Base-by-base conservation (phyloP, 768 basidiomycete genomes). In the Phylloporus rhodoxanthus region DNA sequence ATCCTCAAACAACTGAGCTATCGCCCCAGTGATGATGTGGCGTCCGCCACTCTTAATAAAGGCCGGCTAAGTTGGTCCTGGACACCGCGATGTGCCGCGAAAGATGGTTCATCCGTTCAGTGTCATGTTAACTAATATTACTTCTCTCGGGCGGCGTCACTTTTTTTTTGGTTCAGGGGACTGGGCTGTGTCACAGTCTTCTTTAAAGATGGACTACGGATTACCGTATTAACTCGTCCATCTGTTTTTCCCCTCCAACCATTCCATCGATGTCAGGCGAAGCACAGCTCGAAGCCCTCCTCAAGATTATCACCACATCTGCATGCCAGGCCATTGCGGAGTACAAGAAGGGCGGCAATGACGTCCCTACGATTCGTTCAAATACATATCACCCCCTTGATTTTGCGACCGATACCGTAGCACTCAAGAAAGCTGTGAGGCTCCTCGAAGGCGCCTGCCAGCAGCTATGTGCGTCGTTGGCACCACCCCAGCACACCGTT, bases 401-500 rank as follows among this genome's bases (percentile, higher is more conserved):
- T 40, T 50, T 55, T 15, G 52, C 52, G 8, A 49, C 5, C 3
- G 53, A 64, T 23, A 54, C 54, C 1, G 47, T 64, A 7, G 52
- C 43, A 4, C 44, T 64, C 2, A 65, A 63, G 45, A 63, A 58
- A 20, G 63, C 63, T 17, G 17, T 36, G 8, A 34, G 33, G 33
- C n/a, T 34, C 1, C 33, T 34, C 13, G 33, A 34, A 5, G 33
- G 33, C 8, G 33, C 33, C 14, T 34, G 33, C 33, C 33, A 34
- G 33, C 33, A 64, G 34, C 21, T 65, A 10, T 65, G 58, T 51
- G 61, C 56, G 6, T 57, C 61, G 10, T 30, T 65, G 43, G 62
- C 63, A 2, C 62, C 63, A 4, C 62, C 63, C 14, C 63, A 63
- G 19, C 62, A 64, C 25, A 65, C 62, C 4, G 39, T 65, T 14